Evolutionary conservation across 208 protist species (phyloP).

Genomic region (Dictyostelium gargantuum): DNA sequence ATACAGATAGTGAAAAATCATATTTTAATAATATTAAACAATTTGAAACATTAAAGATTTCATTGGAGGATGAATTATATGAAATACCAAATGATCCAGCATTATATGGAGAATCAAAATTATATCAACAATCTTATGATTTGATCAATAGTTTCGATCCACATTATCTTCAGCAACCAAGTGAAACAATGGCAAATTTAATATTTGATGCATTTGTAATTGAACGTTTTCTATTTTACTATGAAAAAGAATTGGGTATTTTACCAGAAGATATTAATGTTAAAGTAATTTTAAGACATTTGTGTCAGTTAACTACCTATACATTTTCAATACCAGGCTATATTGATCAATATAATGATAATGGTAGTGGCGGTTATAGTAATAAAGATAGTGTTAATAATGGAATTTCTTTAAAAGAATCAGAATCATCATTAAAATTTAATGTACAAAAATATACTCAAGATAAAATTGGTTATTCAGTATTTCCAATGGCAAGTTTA

Average conservation of each 20-base stretch:
- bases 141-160: constrained; percentile 30
- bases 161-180: constrained; percentile 11
- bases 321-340: not conserved
- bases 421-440: not conserved
- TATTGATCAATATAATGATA: not conserved
- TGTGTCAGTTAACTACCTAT: constrained; percentile 38
- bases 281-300: not conserved
- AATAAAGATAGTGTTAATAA: not conserved
- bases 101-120: not conserved
- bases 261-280: not conserved
- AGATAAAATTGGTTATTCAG: constrained; percentile 29
- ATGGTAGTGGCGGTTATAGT: too few species aligned
- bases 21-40: not conserved
- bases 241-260: not conserved
- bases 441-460: not conserved
- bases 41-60: not conserved
- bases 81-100: not conserved
- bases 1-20: not conserved
- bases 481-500: constrained; percentile 2
- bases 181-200: not conserved
- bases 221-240: not conserved
- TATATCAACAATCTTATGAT: not conserved
- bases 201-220: constrained; percentile 42
- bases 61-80: not conserved
- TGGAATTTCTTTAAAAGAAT: too few species aligned